These are phyloP conservation scores for Fusarium equiseti DNA, from an alignment of 2,329 filamentous ascomycete species.

Conservation along the genomic window DNA sequence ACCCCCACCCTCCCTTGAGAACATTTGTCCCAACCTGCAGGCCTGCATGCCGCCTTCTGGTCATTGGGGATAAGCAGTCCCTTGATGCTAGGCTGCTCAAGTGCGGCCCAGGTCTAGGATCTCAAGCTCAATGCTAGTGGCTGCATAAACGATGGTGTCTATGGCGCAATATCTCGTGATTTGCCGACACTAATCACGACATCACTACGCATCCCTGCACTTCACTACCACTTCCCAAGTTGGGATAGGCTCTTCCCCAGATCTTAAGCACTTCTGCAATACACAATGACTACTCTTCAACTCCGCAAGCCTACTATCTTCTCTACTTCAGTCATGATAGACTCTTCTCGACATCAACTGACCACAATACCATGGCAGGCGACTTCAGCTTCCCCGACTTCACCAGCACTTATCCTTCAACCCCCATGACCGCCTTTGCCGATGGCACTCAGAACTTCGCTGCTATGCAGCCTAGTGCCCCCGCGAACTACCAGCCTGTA, in stretches of 20 bases:
- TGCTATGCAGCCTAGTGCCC: slow-evolving; percentile 66
- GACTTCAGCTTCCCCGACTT: slow-evolving; percentile 70
- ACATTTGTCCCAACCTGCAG: slow-evolving; percentile 26
- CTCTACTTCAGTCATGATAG: slow-evolving; percentile 41
- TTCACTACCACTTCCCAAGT: slow-evolving; percentile 45
- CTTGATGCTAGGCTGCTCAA: slow-evolving; percentile 33
- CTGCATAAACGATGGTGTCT: slow-evolving; percentile 58
- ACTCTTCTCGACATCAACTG: slow-evolving; percentile 42
- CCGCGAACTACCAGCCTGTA: slow-evolving; percentile 58
- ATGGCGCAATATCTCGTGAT: slow-evolving; percentile 75
- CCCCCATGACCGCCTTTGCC: slow-evolving; percentile 59
- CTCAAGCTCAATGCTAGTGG: slow-evolving; percentile 44
- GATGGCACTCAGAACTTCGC: slow-evolving; percentile 57
- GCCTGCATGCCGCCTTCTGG: slow-evolving; percentile 27
- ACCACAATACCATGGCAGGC: slow-evolving; percentile 62
- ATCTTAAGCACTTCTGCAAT: slow-evolving; percentile 33
- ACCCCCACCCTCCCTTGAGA: slow-evolving; percentile 34
- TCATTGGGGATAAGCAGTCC: slow-evolving; percentile 45
- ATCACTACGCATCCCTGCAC: slow-evolving; percentile 42
- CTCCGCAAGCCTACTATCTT: slow-evolving; percentile 33
- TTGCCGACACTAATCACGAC: slow-evolving; percentile 50
- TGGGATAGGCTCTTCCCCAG: slow-evolving; percentile 44
- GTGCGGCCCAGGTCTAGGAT: slow-evolving; percentile 40
- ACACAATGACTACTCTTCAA: slow-evolving; percentile 41
- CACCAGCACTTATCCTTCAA: slow-evolving; percentile 63